Percentiles rank a stretch among this genome's conserved stretches.
These are phyloP conservation scores for Pseudocercospora crystallina DNA, from an alignment of 2,329 filamentous ascomycete genomes.

Conservation along the genomic window DNA sequence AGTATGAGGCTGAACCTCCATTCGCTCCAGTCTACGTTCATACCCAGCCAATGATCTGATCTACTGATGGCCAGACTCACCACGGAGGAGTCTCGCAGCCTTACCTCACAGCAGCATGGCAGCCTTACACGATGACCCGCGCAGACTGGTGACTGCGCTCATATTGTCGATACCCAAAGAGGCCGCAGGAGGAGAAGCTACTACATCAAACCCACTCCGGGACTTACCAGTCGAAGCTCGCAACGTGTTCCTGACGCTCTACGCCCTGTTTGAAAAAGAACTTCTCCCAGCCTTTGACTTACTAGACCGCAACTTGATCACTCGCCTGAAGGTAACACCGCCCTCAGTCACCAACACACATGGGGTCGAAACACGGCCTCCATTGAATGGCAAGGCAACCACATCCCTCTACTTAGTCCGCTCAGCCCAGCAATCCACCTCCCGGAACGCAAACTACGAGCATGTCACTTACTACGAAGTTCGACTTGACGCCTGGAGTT, in stretches of 20 bases:
- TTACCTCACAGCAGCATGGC: not conserved
- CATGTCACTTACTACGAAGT: slow-evolving; percentile 69
- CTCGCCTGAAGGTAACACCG: slow-evolving; percentile 40
- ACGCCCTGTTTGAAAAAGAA: slow-evolving; percentile 79
- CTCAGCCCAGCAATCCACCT: slow-evolving; percentile 50
- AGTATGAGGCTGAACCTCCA: too few species aligned
- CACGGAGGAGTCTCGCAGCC: not conserved
- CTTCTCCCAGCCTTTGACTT: slow-evolving; percentile 84
- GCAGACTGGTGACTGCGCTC: slow-evolving; percentile 30
- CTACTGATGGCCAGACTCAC: too few species aligned
- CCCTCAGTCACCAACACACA: not conserved
- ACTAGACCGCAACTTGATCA: slow-evolving; percentile 74
- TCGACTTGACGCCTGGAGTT: slow-evolving; percentile 76
- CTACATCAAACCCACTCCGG: slow-evolving; percentile 45
- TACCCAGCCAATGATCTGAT: too few species aligned
- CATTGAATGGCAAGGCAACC: slow-evolving; percentile 12
- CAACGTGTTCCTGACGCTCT: slow-evolving; percentile 70
- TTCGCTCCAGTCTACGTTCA: too few species aligned
- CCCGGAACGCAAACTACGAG: slow-evolving; percentile 28
- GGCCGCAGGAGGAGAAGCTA: slow-evolving; percentile 20
- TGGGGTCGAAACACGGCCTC: not conserved
- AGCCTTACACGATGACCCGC: slow-evolving; percentile 7
- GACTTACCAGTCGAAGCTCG: slow-evolving; percentile 25
- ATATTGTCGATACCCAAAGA: slow-evolving; percentile 27
- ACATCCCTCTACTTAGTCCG: slow-evolving; percentile 59